Base-by-base conservation (phyloP, 805 yeast genomes). In the Metschnikowia chrysomelidarum region DNA sequence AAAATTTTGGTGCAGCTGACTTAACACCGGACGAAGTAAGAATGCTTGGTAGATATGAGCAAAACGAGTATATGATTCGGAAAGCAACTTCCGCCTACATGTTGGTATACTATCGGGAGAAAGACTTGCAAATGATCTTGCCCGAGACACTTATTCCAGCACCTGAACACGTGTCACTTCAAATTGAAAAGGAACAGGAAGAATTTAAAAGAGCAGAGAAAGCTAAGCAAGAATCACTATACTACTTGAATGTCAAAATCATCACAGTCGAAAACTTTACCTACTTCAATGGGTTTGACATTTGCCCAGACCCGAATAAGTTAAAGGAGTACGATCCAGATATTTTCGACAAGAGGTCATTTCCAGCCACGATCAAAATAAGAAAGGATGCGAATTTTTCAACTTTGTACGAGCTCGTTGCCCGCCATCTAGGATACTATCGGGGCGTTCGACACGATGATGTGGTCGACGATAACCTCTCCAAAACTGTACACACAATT, bases 21-120 rank as follows among this genome's bases (percentile, higher is more conserved):
- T 46, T 78, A 13, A 51, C 76, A 2, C 73, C 69, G 15, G 68
- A 64, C 9, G 71, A 73, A 27, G 56, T 78, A 14, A 64, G 72
- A 25, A 64, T 62, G 33, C 60, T 83, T 63, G 61, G 82, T 0
- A 70, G 82, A 49, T 62, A 63, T 11, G 82, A 82, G 44, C 82
- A 77, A 36, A 79, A 78, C 41, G 80, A 73, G 31, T 80, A 82
- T 42, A 41, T 64, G 28, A 64, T 84, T 19, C 76, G 86, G 46
- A 78, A 96, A 30, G 93, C 87, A 24, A 89, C 98, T 0, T 86
- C 93, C 26, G 98, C 98, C 2, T 93, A 93, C 55, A 93, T 93
- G 98, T 75, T 93, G 61, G 98, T 93, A 2, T 93, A 93, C 56
- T 75, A 89, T 44, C 73, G 95, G 36, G 78, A 85, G 53, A 63